Percentiles rank a stretch among this genome's conserved stretches.
phyloP scores from a whole-genome alignment of 192 early-diverging fungal genomes.

The Umbelopsis isabellina region DNA sequence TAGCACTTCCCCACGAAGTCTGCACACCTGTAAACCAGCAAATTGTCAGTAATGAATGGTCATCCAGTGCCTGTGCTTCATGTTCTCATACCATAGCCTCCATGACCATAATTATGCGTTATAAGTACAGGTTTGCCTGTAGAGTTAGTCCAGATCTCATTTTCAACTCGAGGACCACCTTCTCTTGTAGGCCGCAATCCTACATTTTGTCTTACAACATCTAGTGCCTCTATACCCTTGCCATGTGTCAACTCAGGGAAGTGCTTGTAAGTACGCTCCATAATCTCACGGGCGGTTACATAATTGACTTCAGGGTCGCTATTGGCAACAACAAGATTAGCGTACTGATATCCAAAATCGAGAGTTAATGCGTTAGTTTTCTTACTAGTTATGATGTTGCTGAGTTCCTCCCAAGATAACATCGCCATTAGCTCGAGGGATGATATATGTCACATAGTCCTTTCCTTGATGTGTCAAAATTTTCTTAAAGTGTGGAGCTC shows the following conservation, averaged over 20 bases:
- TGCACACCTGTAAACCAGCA: neutral
- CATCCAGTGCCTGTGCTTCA: neutral
- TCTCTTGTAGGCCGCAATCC: conserved; percentile 58
- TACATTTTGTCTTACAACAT: conserved; percentile 53
- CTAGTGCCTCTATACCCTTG: conserved; percentile 36
- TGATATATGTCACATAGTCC: conserved; percentile 74
- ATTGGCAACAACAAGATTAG: conserved; percentile 22
- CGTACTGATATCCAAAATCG: neutral
- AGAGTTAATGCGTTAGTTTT: neutral
- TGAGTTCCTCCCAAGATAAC: conserved; percentile 80
- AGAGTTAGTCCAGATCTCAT: conserved; percentile 46
- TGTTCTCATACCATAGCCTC: neutral
- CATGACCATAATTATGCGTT: conserved; percentile 71
- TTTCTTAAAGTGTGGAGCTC: conserved; percentile 70
- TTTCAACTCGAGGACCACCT: conserved; percentile 56
- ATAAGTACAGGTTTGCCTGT: conserved; percentile 42
- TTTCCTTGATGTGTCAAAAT: conserved; percentile 49
- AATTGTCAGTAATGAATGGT: neutral
- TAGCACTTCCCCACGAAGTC: conserved; percentile 13
- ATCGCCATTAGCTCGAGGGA: conserved; percentile 76
- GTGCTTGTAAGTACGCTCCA: conserved; percentile 45
- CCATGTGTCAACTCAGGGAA: conserved; percentile 52
- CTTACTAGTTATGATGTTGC: conserved; percentile 51
- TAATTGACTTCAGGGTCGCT: conserved; percentile 32
- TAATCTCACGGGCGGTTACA: conserved; percentile 39